A percentile compares a stretch with the other conserved stretches of the same genome.
Conservation (phyloP, 805 yeast genomes). For the Metschnikowia baotianmanensis region DNA sequence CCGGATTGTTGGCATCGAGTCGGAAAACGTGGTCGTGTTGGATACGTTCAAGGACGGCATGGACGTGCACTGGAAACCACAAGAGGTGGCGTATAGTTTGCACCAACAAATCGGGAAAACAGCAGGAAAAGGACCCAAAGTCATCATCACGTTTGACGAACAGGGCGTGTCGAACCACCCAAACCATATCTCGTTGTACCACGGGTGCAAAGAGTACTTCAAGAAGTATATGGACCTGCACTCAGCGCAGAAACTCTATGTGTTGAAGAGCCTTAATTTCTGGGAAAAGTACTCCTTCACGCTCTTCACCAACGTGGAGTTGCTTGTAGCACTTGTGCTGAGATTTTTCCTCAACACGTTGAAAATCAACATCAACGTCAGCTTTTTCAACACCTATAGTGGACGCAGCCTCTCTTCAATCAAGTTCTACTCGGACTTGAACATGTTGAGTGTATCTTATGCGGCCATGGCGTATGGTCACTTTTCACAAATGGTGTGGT, state of each 20-base stretch:
- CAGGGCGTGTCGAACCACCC: constrained; percentile 82
- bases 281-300: constrained; percentile 52
- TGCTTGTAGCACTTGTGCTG: constrained; percentile 39
- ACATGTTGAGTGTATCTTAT: constrained; percentile 43
- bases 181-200: constrained; percentile 70
- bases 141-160: constrained; percentile 76
- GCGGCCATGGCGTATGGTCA: constrained; percentile 84
- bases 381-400: constrained; percentile 29
- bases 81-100: constrained; percentile 41
- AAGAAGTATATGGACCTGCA: constrained; percentile 13
- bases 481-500: constrained; percentile 92
- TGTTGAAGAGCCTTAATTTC: constrained; percentile 36
- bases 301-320: constrained; percentile 39
- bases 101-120: constrained; percentile 22
- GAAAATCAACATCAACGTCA: constrained; percentile 36
- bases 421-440: constrained; percentile 33
- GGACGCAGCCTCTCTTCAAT: constrained; percentile 26
- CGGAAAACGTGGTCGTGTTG: constrained; percentile 44
- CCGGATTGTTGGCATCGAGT: constrained; percentile 48
- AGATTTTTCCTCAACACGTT: constrained; percentile 29
- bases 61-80: constrained; percentile 59
- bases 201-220: constrained; percentile 45
- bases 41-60: constrained; percentile 60
- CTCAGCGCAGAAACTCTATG: constrained; percentile 21
- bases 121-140: constrained; percentile 20